Conservation (phyloP, 305 asterid genomes). For the Plantago rigida region DNA sequence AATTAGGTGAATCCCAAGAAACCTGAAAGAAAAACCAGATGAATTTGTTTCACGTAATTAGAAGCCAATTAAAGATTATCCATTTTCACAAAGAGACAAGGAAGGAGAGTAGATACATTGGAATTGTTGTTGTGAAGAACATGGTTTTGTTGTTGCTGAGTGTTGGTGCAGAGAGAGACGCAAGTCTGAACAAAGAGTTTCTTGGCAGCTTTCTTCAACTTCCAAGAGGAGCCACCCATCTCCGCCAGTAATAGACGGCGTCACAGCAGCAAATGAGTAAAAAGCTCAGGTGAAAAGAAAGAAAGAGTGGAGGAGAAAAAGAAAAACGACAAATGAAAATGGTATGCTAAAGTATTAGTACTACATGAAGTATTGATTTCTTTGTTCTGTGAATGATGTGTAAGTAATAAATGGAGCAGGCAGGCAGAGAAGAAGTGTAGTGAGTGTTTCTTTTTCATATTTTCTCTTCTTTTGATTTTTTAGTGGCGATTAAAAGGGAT, state of each 20-base stretch:
- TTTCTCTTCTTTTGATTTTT: not conserved
- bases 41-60: not conserved
- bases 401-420: not conserved
- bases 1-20: constrained; percentile 35
- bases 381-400: not conserved
- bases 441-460: not conserved
- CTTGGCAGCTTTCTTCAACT: constrained; percentile 61
- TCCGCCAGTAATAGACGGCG: constrained; percentile 21
- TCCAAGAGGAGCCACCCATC: constrained; percentile 52
- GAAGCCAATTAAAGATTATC: not conserved
- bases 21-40: constrained; percentile 29
- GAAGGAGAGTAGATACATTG: constrained; percentile 10
- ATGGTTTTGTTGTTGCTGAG: constrained; percentile 23
- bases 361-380: no score
- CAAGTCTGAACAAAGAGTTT: constrained; percentile 59
- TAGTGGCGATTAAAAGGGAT: no score
- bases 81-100: not conserved
- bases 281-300: constrained; percentile 12
- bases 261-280: not conserved
- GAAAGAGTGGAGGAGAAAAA: constrained; percentile 20
- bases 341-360: constrained; percentile 3
- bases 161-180: constrained; percentile 38
- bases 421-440: not conserved
- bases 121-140: constrained; percentile 23
- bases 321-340: constrained; percentile 13